These are phyloP conservation scores for Mollisiaceae sp. DNA, from an alignment of 2,329 filamentous ascomycete genomes.

Conservation along the genomic window DNA sequence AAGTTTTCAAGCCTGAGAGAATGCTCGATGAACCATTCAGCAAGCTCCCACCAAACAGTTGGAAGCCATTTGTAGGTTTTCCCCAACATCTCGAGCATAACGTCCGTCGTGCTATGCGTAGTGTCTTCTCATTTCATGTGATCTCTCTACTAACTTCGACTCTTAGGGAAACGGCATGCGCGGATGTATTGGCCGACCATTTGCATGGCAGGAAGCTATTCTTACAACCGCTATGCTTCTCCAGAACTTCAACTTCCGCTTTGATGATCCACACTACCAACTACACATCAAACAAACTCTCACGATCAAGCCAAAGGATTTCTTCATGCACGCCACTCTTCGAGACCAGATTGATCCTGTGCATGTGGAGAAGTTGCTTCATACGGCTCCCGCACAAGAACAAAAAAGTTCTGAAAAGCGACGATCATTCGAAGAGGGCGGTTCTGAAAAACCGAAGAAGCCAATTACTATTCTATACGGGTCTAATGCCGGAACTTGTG, in stretches of 20 bases:
- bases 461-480: constrained; percentile 70
- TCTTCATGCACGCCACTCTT: constrained; percentile 64
- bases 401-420: not conserved
- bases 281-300: constrained; percentile 60
- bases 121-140: not conserved
- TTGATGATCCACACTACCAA: constrained; percentile 65
- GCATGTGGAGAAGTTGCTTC: constrained; percentile 47
- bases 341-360: constrained; percentile 54
- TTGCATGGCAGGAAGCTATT: constrained; percentile 76
- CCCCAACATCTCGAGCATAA: too few relatives aligned
- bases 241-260: constrained; percentile 72
- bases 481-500: constrained; percentile 78
- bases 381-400: constrained; percentile 13
- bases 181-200: constrained; percentile 73
- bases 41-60: constrained; percentile 64
- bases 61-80: constrained; percentile 68
- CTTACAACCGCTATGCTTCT: constrained; percentile 66
- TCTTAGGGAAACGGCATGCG: constrained; percentile 63
- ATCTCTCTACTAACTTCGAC: not conserved
- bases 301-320: constrained; percentile 67
- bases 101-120: too few relatives aligned
- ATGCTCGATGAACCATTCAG: constrained; percentile 74
- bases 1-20: constrained; percentile 71
- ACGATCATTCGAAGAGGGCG: not conserved
- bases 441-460: constrained; percentile 24